Evolutionary conservation across 257 asterid genomes (phyloP).

Genomic region (Capsicum chinense): DNA sequence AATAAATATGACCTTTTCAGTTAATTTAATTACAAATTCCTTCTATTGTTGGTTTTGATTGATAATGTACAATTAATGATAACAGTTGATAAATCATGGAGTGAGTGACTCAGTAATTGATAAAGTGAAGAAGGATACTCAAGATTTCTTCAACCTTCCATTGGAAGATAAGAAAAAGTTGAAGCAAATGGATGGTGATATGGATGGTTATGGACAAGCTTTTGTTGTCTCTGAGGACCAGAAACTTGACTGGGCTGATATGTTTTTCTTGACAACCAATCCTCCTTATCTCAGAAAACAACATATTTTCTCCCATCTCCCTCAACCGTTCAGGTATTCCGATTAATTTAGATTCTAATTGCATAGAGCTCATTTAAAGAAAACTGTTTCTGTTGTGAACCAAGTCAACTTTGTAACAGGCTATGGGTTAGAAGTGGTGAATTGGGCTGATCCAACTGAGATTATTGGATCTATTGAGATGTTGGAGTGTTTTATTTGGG

Average conservation of each 20-base stretch:
- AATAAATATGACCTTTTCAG: no score
- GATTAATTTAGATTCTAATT: neutral
- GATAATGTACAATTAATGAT: no score
- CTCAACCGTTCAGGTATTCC: conserved; percentile 16
- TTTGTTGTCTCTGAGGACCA: conserved; percentile 19
- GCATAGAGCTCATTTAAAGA: neutral
- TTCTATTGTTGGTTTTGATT: no score
- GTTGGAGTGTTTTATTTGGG: no score
- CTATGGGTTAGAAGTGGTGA: no score
- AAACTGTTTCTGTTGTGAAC: neutral
- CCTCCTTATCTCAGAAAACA: neutral
- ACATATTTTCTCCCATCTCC: neutral
- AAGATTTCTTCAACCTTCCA: conserved; percentile 22
- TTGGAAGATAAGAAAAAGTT: neutral
- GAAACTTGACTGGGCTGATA: conserved; percentile 24
- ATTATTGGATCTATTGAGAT: no score
- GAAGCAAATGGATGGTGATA: conserved; percentile 8
- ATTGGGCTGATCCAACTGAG: no score
- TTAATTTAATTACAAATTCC: no score
- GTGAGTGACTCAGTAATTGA: neutral
- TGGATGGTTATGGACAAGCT: conserved; percentile 30
- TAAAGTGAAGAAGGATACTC: conserved; percentile 22
- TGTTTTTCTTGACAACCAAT: neutral
- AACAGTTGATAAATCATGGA: conserved; percentile 13
- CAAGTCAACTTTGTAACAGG: no score